phyloP scores from a whole-genome alignment of 306 rosid genomes.

The Begonia fuchsioides region DNA sequence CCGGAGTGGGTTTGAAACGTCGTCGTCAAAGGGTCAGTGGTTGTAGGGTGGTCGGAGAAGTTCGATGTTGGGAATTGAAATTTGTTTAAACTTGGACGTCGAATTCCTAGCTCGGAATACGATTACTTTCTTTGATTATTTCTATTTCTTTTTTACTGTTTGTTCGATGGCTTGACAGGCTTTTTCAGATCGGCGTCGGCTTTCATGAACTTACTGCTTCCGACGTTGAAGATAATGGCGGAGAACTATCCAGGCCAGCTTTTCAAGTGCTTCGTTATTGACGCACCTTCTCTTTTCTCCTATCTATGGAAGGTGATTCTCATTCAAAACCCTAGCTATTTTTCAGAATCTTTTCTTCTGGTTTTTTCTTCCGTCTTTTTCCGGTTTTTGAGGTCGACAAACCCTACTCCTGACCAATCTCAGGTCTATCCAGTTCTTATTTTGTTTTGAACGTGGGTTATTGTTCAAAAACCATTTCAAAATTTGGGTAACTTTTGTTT shows the following conservation, averaged over 20 bases:
- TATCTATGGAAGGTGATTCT: constrained; percentile 86
- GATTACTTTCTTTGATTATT: constrained; percentile 26
- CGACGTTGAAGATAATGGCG: constrained; percentile 55
- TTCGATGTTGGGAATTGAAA: constrained; percentile 71
- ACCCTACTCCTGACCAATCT: too few species aligned
- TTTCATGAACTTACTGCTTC: constrained; percentile 59
- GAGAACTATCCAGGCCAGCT: constrained; percentile 76
- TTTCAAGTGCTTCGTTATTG: constrained; percentile 62
- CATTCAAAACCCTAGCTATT: too few species aligned
- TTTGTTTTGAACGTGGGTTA: too few species aligned
- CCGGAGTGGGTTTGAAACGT: constrained; percentile 69
- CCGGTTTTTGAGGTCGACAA: too few species aligned
- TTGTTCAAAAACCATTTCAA: too few species aligned
- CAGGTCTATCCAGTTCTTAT: too few species aligned
- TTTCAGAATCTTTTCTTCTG: too few species aligned
- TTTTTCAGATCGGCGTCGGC: constrained; percentile 82
- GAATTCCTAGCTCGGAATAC: constrained; percentile 44
- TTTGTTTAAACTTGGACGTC: constrained; percentile 15
- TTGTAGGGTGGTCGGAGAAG: constrained; percentile 13
- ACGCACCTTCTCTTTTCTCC: constrained; percentile 77
- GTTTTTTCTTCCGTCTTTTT: too few species aligned
- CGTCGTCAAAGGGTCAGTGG: constrained; percentile 16
- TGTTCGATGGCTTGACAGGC: constrained; percentile 36
- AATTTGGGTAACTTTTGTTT: too few species aligned
- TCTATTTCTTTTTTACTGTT: constrained; percentile 20